phyloP scores from a whole-genome alignment of 2,329 filamentous ascomycete species.

The Cryoendolithus antarcticus region DNA sequence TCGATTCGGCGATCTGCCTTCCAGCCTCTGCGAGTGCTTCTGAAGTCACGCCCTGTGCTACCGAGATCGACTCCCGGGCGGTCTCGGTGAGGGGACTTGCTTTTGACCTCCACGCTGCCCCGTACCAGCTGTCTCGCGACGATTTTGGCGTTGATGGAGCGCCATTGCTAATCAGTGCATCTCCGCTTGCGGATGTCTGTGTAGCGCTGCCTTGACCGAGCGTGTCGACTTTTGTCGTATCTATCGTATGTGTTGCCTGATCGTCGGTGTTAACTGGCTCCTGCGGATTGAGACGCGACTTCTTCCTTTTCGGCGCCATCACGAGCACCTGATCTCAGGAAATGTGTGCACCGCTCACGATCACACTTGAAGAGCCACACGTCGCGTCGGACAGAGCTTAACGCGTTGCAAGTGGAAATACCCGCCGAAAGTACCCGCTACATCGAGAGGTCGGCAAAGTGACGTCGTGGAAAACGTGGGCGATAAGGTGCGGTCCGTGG shows the following conservation, averaged over 20 bases:
- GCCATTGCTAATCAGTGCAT: background rate
- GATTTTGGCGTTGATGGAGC: background rate
- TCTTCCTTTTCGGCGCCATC: slow-evolving; percentile 4
- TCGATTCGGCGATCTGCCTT: slow-evolving; percentile 10
- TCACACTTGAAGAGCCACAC: too few species aligned
- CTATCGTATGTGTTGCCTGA: background rate
- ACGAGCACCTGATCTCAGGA: too few species aligned
- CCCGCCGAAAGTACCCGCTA: too few species aligned
- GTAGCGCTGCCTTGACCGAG: too few species aligned
- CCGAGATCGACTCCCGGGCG: slow-evolving; percentile 33
- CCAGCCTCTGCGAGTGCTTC: slow-evolving; percentile 24
- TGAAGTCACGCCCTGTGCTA: slow-evolving; percentile 30
- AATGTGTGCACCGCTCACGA: too few species aligned
- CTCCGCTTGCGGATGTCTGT: too few species aligned
- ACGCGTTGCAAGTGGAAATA: too few species aligned
- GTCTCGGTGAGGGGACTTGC: slow-evolving; percentile 34
- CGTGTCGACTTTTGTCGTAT: too few species aligned
- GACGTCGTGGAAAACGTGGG: too few species aligned
- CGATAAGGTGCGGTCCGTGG: too few species aligned
- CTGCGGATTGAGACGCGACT: slow-evolving; percentile 6
- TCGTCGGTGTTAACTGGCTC: background rate
- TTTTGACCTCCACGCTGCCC: slow-evolving; percentile 34
- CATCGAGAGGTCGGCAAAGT: too few species aligned
- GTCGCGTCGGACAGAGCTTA: too few species aligned
- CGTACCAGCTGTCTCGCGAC: slow-evolving; percentile 29